phyloP scores from a whole-genome alignment of 805 yeast species.

The Suhomyces sp. region DNA sequence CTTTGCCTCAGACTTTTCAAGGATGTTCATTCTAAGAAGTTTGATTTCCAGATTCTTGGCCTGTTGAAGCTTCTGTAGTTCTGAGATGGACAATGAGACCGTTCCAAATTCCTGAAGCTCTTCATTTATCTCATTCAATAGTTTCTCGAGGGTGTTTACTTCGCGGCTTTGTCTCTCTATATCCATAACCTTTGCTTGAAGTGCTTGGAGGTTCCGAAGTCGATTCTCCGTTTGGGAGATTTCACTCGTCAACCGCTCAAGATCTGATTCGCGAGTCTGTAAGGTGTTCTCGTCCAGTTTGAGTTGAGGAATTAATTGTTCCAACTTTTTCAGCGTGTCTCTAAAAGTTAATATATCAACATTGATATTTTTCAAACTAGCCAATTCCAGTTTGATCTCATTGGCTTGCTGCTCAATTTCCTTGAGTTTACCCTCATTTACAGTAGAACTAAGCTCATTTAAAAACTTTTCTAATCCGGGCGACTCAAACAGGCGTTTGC shows the following conservation, averaged over 20 bases:
- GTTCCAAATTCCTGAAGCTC: slow-evolving; percentile 40
- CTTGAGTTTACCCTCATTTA: slow-evolving; percentile 25
- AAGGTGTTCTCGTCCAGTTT: not conserved
- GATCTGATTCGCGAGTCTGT: not conserved
- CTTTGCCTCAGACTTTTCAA: slow-evolving; percentile 36
- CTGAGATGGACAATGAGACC: slow-evolving; percentile 36
- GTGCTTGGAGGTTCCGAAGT: slow-evolving; percentile 10
- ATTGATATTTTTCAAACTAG: slow-evolving; percentile 27
- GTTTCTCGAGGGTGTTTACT: slow-evolving; percentile 19
- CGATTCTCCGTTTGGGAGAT: slow-evolving; percentile 2
- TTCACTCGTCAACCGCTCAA: not conserved
- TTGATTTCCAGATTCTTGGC: slow-evolving; percentile 39
- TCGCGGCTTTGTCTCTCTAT: slow-evolving; percentile 33
- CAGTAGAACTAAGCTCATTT: slow-evolving; percentile 24
- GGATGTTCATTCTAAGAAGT: slow-evolving; percentile 30
- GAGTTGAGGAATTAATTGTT: slow-evolving; percentile 2
- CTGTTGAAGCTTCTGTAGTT: slow-evolving; percentile 44
- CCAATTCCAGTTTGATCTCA: slow-evolving; percentile 30
- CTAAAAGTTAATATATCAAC: slow-evolving; percentile 26
- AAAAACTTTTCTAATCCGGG: slow-evolving; percentile 28
- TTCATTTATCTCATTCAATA: slow-evolving; percentile 24
- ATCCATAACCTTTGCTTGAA: slow-evolving; percentile 31
- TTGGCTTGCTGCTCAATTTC: slow-evolving; percentile 29
- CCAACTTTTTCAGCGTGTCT: slow-evolving; percentile 15
- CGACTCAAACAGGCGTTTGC: slow-evolving; percentile 62